Evolutionary conservation across 1,139 yeast species (phyloP).

Genomic region (Saccharomyces hybrid): DNA sequence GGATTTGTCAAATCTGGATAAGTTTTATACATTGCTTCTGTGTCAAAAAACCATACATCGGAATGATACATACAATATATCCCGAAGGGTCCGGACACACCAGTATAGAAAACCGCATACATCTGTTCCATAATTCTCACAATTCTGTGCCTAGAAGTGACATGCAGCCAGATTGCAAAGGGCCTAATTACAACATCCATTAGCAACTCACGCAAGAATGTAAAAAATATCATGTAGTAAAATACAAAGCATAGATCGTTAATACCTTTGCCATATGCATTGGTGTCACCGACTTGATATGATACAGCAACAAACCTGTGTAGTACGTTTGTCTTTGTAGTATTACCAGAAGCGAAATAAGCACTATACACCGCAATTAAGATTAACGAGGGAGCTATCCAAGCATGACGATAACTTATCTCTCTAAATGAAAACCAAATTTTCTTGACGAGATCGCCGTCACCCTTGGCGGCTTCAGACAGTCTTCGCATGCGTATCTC

Average conservation of each 20-base stretch:
- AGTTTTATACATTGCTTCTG: too few relatives aligned
- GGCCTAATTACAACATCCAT: constrained; percentile 78
- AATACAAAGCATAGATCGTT: constrained; percentile 72
- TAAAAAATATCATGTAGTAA: constrained; percentile 74
- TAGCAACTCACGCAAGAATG: constrained; percentile 77
- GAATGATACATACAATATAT: too few relatives aligned
- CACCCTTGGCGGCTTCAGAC: constrained; percentile 16
- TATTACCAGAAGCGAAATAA: constrained; percentile 44
- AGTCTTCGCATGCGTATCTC: constrained; percentile 20
- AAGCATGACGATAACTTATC: constrained; percentile 59
- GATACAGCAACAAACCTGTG: constrained; percentile 63
- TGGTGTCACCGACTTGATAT: constrained; percentile 38
- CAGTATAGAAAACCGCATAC: too few relatives aligned
- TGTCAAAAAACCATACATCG: too few relatives aligned
- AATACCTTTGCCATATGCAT: constrained; percentile 69
- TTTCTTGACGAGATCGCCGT: constrained; percentile 33
- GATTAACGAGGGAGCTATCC: constrained; percentile 60
- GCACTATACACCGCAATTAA: constrained; percentile 34
- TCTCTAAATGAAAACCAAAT: constrained; percentile 53
- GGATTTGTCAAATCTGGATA: too few relatives aligned
- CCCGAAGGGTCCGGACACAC: too few relatives aligned
- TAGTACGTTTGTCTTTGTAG: constrained; percentile 49
- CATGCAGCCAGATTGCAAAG: constrained; percentile 47
- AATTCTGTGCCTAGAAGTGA: constrained; percentile 49
- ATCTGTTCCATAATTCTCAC: constrained; percentile 76